Conservation (phyloP, 1,139 yeast genomes). For the Saccharomycopsis crataegensis region DNA sequence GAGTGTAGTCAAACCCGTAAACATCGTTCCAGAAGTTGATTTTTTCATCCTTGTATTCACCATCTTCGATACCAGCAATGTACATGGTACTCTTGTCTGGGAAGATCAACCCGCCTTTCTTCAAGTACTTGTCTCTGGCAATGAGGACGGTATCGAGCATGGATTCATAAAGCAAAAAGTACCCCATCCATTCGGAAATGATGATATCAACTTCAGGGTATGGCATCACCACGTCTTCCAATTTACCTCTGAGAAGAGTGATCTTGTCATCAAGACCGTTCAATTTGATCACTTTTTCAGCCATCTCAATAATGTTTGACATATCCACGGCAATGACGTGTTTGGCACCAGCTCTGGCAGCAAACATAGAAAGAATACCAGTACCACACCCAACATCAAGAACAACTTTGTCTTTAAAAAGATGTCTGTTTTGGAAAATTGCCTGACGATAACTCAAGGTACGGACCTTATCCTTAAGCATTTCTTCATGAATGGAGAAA, state of each 20-base stretch:
- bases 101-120: slow-evolving; percentile 80
- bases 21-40: slow-evolving; percentile 95
- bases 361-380: slow-evolving; percentile 95
- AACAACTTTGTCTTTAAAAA: slow-evolving; percentile 91
- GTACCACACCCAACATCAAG: slow-evolving; percentile 99
- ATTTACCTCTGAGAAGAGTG: slow-evolving; percentile 83
- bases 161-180: slow-evolving; percentile 88
- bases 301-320: slow-evolving; percentile 95
- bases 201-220: slow-evolving; percentile 81
- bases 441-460: slow-evolving; percentile 91
- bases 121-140: slow-evolving; percentile 90
- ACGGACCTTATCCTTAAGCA: slow-evolving; percentile 93
- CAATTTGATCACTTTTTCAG: slow-evolving; percentile 71
- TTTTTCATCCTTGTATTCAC: slow-evolving; percentile 87
- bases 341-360: slow-evolving; percentile 96
- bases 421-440: slow-evolving; percentile 80
- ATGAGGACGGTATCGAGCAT: slow-evolving; percentile 95
- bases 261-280: slow-evolving; percentile 87
- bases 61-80: slow-evolving; percentile 92
- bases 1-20: slow-evolving; percentile 90
- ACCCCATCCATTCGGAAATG: slow-evolving; percentile 99
- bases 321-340: slow-evolving; percentile 96
- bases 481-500: slow-evolving; percentile 96
- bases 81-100: slow-evolving; percentile 93
- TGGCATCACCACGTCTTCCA: slow-evolving; percentile 90